These are phyloP conservation scores for Typha latifolia DNA, from an alignment of 176 grass and related monocot genomes.

Conservation along the genomic window DNA sequence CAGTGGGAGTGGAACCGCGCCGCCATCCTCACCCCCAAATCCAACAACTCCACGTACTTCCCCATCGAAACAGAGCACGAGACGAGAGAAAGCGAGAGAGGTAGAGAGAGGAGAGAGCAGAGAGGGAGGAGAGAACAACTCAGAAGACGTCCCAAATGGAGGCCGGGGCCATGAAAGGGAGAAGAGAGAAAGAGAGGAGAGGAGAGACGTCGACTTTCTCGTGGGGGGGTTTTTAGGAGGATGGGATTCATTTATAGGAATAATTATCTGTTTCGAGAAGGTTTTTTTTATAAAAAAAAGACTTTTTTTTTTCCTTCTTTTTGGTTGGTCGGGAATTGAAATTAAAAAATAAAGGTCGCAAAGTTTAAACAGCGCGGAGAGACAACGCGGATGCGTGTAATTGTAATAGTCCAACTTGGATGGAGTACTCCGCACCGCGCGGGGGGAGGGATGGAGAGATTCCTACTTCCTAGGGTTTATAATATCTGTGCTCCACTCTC, in stretches of 20 bases:
- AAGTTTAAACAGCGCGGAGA: too few species aligned
- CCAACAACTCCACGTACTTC: slow-evolving; percentile 38
- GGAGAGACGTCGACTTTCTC: neutral
- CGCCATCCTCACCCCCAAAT: slow-evolving; percentile 27
- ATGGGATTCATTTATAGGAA: neutral
- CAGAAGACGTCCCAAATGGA: slow-evolving; percentile 25
- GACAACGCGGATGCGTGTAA: too few species aligned
- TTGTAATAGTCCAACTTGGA: too few species aligned
- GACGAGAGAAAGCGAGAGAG: neutral
- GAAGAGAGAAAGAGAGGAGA: neutral
- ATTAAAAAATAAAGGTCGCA: too few species aligned
- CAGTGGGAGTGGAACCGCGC: slow-evolving; percentile 52
- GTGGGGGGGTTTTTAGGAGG: neutral
- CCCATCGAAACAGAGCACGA: slow-evolving; percentile 15
- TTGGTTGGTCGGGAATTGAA: too few species aligned
- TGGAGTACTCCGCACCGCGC: too few species aligned
- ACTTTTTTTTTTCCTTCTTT: too few species aligned
- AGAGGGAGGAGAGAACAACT: neutral
- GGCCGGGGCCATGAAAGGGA: slow-evolving; percentile 19
- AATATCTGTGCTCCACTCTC: too few species aligned
- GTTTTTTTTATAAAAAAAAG: too few species aligned
- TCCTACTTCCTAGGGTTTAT: too few species aligned
- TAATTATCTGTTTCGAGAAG: too few species aligned
- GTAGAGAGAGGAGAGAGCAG: slow-evolving; percentile 8
- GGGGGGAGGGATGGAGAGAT: too few species aligned